Evolutionary conservation across 2,329 filamentous ascomycete species (phyloP), one percentile per base, ranked within the genome.

Genomic region (Sordariomycetes sp.): DNA sequence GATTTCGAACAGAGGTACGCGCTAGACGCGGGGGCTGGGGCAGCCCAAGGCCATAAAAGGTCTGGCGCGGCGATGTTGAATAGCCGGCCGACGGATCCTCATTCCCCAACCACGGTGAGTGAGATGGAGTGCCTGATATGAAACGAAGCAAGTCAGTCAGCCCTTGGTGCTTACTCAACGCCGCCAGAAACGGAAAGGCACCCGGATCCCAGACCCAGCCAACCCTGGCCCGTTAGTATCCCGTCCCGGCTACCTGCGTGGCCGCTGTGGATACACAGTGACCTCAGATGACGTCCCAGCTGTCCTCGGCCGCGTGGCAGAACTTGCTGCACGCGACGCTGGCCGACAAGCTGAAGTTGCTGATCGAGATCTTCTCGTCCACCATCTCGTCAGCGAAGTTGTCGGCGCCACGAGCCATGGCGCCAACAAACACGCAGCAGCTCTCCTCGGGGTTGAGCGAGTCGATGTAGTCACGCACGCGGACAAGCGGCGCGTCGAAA

Each of bases 311-410:
- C 48, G 92, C 94, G 72, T 99, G 94, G 73, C 94, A 97, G 78
- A 99, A 97, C 73, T 97, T 99, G 82, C 92, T 96, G 80, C 94
- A 99, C 51, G 94, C 92, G 61, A 99, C 94, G 76, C 92, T 97
- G 60, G 94, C 94, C 67, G 90, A 96, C 61, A 99, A 79, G 67
- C 91, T 96, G 79, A 89, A 99, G 72, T 96, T 96, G 79, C 92
- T 97, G 75, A 99, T 97, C 65, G 88, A 90, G 68, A 99, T 97
- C 67, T 95, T 89, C 74, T 99, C 94, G 68, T 97, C 92, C 66
- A 97, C 95, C 72, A 88, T 90, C 48, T 82, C 81, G 68, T 99
- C 94, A 62, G 94, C 94, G 69, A 99, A 99, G 72, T 89, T 92
- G 69, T 99, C 94, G 57, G 85, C 82, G 20, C 94, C 94, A 76